Percentiles rank a stretch among this genome's conserved stretches.
Conservation (phyloP, 2,329 filamentous ascomycete genomes). For the Hymenoscyphus linearis region DNA sequence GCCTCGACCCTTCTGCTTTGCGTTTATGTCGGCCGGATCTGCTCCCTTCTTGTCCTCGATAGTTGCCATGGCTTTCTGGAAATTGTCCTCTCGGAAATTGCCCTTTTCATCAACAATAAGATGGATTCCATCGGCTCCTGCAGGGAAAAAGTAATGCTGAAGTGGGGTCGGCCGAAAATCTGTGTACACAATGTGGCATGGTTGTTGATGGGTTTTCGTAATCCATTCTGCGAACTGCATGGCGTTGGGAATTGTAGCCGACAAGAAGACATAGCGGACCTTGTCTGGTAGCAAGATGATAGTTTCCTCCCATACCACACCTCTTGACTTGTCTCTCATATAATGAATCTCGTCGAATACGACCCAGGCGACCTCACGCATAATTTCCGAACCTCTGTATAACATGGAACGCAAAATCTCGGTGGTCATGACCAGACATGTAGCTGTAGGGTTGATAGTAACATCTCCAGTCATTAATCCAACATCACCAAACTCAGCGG, state of each 20-base stretch:
- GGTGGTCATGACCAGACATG: slow-evolving; percentile 97
- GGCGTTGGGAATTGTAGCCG: slow-evolving; percentile 95
- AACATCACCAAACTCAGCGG: slow-evolving; percentile 91
- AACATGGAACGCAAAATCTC: slow-evolving; percentile 99
- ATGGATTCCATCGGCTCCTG: slow-evolving; percentile 87
- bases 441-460: slow-evolving; percentile 97
- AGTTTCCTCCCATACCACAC: slow-evolving; percentile 98
- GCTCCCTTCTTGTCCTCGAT: slow-evolving; percentile 85
- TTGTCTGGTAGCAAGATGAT: slow-evolving; percentile 98
- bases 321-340: slow-evolving; percentile 87
- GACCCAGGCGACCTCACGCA: slow-evolving; percentile 98
- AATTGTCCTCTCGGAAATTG: slow-evolving; percentile 93
- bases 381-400: slow-evolving; percentile 96
- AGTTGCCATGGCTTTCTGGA: slow-evolving; percentile 88
- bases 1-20: slow-evolving; percentile 78
- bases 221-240: slow-evolving; percentile 99
- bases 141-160: slow-evolving; percentile 96
- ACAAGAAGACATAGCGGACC: slow-evolving; percentile 97
- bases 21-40: slow-evolving; percentile 72
- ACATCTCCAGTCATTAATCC: slow-evolving; percentile 99
- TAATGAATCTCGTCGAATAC: slow-evolving; percentile 99
- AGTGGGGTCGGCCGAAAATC: slow-evolving; percentile 95
- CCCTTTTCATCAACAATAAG: slow-evolving; percentile 96
- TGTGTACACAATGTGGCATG: slow-evolving; percentile 98
- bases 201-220: slow-evolving; percentile 93